Percentiles rank a stretch among this genome's conserved stretches.
These are phyloP conservation scores for Trichosporon sp. DNA, from an alignment of 1,284 basidiomycete species.

Conservation along the genomic window DNA sequence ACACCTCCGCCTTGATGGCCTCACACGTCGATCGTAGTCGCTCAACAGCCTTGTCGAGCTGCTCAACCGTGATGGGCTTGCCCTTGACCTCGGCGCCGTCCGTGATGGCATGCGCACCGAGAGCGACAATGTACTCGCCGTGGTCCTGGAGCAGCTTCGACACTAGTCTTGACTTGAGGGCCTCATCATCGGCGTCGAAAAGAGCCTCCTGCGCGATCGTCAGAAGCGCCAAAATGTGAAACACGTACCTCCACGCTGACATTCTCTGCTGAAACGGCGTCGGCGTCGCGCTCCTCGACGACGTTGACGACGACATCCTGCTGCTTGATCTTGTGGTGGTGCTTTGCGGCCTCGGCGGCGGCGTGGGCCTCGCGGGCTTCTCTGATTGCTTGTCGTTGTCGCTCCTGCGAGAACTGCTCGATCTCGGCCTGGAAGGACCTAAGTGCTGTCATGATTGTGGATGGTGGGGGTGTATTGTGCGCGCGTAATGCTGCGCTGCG, in stretches of 20 bases:
- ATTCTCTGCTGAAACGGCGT: conserved; percentile 25
- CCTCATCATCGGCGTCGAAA: conserved; percentile 27
- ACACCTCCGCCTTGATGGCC: conserved; percentile 36
- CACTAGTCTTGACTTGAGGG: conserved; percentile 36
- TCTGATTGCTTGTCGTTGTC: conserved; percentile 37
- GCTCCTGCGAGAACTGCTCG: conserved; percentile 43
- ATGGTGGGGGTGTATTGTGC: neutral
- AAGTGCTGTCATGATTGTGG: conserved; percentile 41
- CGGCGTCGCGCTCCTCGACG: conserved; percentile 27
- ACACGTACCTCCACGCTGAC: conserved; percentile 35
- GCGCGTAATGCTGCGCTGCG: neutral
- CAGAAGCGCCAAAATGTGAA: neutral
- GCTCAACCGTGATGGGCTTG: conserved; percentile 15
- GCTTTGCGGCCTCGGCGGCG: conserved; percentile 40
- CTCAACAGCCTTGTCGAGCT: conserved; percentile 29
- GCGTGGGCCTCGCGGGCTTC: conserved; percentile 40
- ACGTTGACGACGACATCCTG: conserved; percentile 11
- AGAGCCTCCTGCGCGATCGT: conserved; percentile 30
- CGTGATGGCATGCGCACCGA: conserved; percentile 38
- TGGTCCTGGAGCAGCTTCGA: conserved; percentile 37
- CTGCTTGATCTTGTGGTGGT: conserved; percentile 33
- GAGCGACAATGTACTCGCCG: conserved; percentile 41
- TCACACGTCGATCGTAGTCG: conserved; percentile 26
- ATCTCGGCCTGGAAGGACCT: conserved; percentile 50
- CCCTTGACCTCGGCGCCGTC: conserved; percentile 13